phyloP scores from a whole-genome alignment of 768 basidiomycete species.

The Mycena venus region DNA sequence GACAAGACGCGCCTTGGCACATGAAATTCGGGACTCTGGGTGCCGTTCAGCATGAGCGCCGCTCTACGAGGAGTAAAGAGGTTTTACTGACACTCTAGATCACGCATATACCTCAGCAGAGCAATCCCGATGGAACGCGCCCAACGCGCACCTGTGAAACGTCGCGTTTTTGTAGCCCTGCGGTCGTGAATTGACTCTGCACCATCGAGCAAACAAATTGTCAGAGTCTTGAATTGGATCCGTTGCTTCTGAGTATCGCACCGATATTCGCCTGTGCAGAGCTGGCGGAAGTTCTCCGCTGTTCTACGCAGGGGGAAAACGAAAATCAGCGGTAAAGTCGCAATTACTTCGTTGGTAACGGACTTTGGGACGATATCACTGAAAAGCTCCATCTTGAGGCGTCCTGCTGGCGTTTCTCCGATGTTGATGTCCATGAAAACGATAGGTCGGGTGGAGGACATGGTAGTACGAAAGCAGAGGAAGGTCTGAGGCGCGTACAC shows the following conservation, averaged over 20 bases:
- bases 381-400: constrained; percentile 98
- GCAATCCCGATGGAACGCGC: background rate
- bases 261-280: constrained; percentile 98
- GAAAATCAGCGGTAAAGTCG: background rate
- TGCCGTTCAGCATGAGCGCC: constrained; percentile 24
- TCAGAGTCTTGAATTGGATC: background rate
- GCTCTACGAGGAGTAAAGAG: constrained; percentile 15
- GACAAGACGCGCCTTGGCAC: constrained; percentile 81
- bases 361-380: constrained; percentile 96
- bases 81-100: constrained; percentile 74
- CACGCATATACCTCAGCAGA: constrained; percentile 32
- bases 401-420: constrained; percentile 94
- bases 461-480: background rate
- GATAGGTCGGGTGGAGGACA: constrained; percentile 73
- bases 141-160: constrained; percentile 84
- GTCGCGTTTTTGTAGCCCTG: constrained; percentile 94
- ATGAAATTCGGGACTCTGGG: constrained; percentile 91
- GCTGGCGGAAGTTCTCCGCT: constrained; percentile 96
- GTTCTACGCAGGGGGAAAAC: constrained; percentile 70
- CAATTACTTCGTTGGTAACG: constrained; percentile 36
- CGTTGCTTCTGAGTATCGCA: constrained; percentile 44
- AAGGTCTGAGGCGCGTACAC: background rate
- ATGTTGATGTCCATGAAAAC: constrained; percentile 99
- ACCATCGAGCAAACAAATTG: constrained; percentile 14
- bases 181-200: constrained; percentile 84